phyloP scores from a whole-genome alignment of 2,329 filamentous ascomycete genomes.

The Ascocoryne sarcoides region DNA sequence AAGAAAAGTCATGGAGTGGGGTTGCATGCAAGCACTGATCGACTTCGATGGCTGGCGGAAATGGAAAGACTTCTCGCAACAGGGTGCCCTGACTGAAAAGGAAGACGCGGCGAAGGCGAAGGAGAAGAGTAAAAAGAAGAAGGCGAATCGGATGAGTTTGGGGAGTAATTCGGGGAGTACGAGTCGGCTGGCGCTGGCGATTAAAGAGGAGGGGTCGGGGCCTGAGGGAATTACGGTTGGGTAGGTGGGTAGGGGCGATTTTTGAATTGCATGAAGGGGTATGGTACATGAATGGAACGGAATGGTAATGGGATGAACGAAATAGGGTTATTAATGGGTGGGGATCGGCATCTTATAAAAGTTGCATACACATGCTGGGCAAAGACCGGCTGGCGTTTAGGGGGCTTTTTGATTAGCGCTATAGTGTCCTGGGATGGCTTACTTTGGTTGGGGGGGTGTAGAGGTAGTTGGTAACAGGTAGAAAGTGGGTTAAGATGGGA shows the following conservation, averaged over 20 bases:
- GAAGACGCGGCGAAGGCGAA: constrained; percentile 9
- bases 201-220: constrained; percentile 7
- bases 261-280: neutral
- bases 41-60: constrained; percentile 97
- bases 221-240: constrained; percentile 1
- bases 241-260: neutral
- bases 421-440: neutral
- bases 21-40: constrained; percentile 98
- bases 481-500: too few relatives aligned
- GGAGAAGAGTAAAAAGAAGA: constrained; percentile 22
- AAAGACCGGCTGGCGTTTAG: constrained; percentile 3
- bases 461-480: too few relatives aligned
- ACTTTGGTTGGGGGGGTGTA: too few relatives aligned
- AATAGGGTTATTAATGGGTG: neutral
- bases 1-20: constrained; percentile 98
- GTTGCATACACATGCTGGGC: constrained; percentile 3
- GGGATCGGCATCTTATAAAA: neutral
- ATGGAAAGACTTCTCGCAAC: constrained; percentile 72
- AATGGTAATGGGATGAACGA: neutral
- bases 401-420: neutral
- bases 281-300: neutral
- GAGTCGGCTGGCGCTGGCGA: constrained; percentile 4
- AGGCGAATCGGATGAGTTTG: constrained; percentile 14
- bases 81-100: constrained; percentile 21
- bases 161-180: constrained; percentile 10